A percentile compares a stretch with the other conserved stretches of the same genome.
These are phyloP conservation scores for Geosmithia putterillii DNA, from an alignment of 2,329 filamentous ascomycete species.

Conservation along the genomic window DNA sequence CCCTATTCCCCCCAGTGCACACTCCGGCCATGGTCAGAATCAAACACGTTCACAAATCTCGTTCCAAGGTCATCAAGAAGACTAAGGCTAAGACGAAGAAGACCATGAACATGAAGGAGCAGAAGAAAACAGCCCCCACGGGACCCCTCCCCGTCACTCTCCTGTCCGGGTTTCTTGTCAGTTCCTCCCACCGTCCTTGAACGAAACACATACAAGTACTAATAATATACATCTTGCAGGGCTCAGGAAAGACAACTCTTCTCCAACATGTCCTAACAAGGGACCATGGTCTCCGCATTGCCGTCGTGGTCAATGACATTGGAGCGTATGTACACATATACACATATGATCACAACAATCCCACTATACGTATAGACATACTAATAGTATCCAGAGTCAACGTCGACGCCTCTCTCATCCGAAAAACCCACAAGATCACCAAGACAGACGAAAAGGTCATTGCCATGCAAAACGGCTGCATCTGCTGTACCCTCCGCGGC, in stretches of 20 bases:
- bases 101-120: not conserved
- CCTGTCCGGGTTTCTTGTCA: constrained; percentile 20
- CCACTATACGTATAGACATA: not conserved
- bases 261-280: constrained; percentile 56
- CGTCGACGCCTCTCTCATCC: constrained; percentile 51
- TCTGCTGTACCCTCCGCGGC: constrained; percentile 63
- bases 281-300: constrained; percentile 55
- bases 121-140: not conserved
- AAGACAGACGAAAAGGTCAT: constrained; percentile 53
- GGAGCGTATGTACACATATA: constrained; percentile 29
- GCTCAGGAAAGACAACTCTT: constrained; percentile 60
- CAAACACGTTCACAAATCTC: too few species aligned
- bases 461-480: constrained; percentile 60
- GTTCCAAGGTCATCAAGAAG: too few species aligned
- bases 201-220: not conserved
- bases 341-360: fast-evolving
- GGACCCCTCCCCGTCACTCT: constrained; percentile 17
- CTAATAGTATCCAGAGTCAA: constrained; percentile 34
- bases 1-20: too few species aligned
- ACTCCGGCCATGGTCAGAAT: too few species aligned
- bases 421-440: constrained; percentile 39
- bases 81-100: not conserved
- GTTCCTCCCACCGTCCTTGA: not conserved
- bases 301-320: constrained; percentile 65
- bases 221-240: constrained; percentile 22